Base-by-base conservation (phyloP, 371 early-diverging fungal genomes). In the Batrachochytrium dendrobatidis region DNA sequence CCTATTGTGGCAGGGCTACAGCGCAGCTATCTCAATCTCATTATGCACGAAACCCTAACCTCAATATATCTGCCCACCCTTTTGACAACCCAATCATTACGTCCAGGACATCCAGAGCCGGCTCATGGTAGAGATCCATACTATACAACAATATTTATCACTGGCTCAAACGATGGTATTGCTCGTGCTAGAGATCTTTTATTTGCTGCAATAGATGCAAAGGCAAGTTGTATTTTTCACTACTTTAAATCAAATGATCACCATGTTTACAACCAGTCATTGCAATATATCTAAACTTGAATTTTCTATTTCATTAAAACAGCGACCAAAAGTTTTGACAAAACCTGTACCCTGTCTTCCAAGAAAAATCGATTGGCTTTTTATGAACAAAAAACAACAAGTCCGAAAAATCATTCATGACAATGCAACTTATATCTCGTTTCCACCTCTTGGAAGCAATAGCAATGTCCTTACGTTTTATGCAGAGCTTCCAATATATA, bases 321-420 rank as follows among this genome's bases (percentile, higher is more conserved):
- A 39, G 46, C 3, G 46, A 20, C 5, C 46, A 45, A 45, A 45
- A 26, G 12, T 45, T 5, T 3, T 51, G 33, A 55, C 62, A 8
- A 68, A 64, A 50, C 57, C 63, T 25, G 54, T 73, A 7, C 48
- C 39, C 0, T 61, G 63, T 30, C 49, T 76, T 6, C 70, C 85
- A 22, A 74, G 85, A 22, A 88, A 88, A 64, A 59, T 90, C 55
- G 90, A 90, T 61, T 90, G 89, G 89, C 76, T 89, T 72, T 58
- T 86, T 29, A 64, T 82, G 28, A 76, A 82, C 56, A 71, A 81
- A 29, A 77, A 77, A 15, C 81, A 82, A 51, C 73, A 81, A 54
- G 56, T 90, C 12, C 73, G 77, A 25, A 79, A 82, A 58, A 84
- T 89, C 55, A 87, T 88, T 86, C 69, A 70, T 31, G 88, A 90